Percentiles rank a stretch among this genome's conserved stretches.
Conservation (phyloP, 2,329 filamentous ascomycete genomes). For the Colletotrichum lindemuthianum region DNA sequence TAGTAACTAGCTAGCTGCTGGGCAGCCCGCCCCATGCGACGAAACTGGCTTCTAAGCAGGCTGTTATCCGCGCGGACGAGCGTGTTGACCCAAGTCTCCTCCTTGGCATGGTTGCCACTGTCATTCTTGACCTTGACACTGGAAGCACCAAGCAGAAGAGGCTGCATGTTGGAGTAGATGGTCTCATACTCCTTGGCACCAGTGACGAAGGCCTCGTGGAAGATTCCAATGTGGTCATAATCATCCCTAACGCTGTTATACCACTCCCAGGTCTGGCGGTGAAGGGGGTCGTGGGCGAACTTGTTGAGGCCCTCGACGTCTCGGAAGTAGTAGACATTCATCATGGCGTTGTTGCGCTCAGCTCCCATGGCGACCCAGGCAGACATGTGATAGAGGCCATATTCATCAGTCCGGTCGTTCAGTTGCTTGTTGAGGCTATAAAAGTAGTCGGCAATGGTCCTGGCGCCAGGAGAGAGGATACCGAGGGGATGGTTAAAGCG, state of each 20-base stretch:
- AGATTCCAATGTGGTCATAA: constrained; percentile 57
- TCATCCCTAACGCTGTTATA: constrained; percentile 48
- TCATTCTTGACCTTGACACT: constrained; percentile 39
- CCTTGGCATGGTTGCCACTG: constrained; percentile 37
- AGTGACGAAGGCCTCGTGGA: constrained; percentile 63
- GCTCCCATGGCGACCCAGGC: constrained; percentile 52
- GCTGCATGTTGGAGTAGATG: constrained; percentile 58
- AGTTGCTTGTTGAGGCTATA: constrained; percentile 48
- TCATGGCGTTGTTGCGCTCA: constrained; percentile 49
- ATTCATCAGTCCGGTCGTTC: constrained; percentile 50
- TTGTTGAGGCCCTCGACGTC: constrained; percentile 58
- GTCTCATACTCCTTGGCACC: constrained; percentile 59
- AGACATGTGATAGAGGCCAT: constrained; percentile 58
- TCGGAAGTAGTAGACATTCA: constrained; percentile 62
- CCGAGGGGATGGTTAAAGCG: constrained; percentile 62
- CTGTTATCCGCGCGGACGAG: constrained; percentile 47
- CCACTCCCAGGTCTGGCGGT: constrained; percentile 62
- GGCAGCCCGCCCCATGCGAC: constrained; percentile 41
- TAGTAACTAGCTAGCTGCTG: constrained; percentile 18
- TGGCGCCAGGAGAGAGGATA: constrained; percentile 54
- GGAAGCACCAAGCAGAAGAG: constrained; percentile 47
- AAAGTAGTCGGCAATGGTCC: constrained; percentile 52
- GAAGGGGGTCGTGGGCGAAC: constrained; percentile 61
- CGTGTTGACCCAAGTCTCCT: constrained; percentile 45
- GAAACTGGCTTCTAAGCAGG: constrained; percentile 47